Percentiles rank a stretch among this genome's conserved stretches.
phyloP scores from a whole-genome alignment of 768 basidiomycete species.

The Amanita pallidorosea region DNA sequence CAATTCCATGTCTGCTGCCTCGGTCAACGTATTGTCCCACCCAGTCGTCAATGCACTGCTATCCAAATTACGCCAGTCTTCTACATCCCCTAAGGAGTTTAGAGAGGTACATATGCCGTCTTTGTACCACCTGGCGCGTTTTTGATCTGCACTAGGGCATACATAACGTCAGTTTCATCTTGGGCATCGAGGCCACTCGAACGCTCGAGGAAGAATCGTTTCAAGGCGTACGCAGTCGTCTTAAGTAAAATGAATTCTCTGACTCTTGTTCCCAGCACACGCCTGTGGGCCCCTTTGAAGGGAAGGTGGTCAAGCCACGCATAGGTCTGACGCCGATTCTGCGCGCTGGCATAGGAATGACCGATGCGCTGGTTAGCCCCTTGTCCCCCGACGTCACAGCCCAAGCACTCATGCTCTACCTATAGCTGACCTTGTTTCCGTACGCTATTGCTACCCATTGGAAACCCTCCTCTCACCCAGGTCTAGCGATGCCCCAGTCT shows the following conservation, averaged over 20 bases:
- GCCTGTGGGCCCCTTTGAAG: conserved; percentile 72
- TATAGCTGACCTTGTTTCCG: conserved; percentile 69
- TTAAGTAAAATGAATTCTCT: not conserved
- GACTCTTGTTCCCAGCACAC: conserved; percentile 41
- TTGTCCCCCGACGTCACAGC: not conserved
- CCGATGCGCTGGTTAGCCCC: conserved; percentile 55
- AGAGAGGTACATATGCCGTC: conserved; percentile 40
- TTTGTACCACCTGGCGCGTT: not conserved
- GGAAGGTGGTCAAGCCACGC: conserved; percentile 60
- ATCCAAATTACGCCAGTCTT: conserved; percentile 53
- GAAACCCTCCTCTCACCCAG: not conserved
- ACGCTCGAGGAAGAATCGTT: conserved; percentile 53
- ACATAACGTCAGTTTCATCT: conserved; percentile 59
- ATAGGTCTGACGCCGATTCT: conserved; percentile 88
- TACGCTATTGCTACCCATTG: conserved; percentile 24
- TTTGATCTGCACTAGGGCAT: conserved; percentile 44
- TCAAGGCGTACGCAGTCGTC: conserved; percentile 40
- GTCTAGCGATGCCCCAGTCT: conserved; percentile 65
- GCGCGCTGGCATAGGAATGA: conserved; percentile 90
- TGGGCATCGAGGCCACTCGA: conserved; percentile 79
- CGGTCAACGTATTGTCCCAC: conserved; percentile 42
- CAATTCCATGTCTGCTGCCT: not conserved
- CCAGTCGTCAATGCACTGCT: conserved; percentile 67
- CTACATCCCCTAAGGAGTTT: conserved; percentile 63
- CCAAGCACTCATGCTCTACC: conserved; percentile 1